Evolutionary conservation across 768 basidiomycete species (phyloP).

Genomic region (Mycena maculata): DNA sequence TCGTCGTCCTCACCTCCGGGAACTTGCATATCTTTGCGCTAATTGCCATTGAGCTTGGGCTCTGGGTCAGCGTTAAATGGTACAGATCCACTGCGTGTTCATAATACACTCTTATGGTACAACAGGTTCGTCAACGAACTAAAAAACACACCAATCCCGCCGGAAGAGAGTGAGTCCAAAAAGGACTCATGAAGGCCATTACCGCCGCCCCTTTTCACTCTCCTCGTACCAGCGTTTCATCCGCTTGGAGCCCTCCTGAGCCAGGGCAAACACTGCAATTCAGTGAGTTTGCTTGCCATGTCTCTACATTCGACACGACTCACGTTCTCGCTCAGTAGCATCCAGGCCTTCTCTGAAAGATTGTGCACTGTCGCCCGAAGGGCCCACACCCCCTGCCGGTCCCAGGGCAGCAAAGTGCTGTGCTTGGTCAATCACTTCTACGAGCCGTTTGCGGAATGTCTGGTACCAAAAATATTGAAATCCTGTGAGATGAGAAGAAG

Average conservation of each 20-base stretch:
- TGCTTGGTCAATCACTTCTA: conserved; percentile 87
- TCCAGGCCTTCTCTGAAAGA: conserved; percentile 93
- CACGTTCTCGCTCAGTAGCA: conserved; percentile 91
- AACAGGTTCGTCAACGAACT: conserved; percentile 78
- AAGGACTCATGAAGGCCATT: conserved; percentile 46
- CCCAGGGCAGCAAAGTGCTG: conserved; percentile 87
- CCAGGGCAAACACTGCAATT: conserved; percentile 80
- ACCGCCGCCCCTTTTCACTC: conserved; percentile 65
- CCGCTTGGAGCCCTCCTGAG: conserved; percentile 82
- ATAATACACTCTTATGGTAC: conserved; percentile 32
- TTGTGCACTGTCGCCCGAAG: conserved; percentile 70
- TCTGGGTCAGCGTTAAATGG: conserved; percentile 90
- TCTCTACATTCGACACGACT: conserved; percentile 45
- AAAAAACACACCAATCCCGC: conserved; percentile 46
- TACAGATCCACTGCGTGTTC: conserved; percentile 40
- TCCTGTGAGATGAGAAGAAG: neutral
- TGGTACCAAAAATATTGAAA: conserved; percentile 42
- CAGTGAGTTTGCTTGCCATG: conserved; percentile 17
- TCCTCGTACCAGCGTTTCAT: conserved; percentile 91
- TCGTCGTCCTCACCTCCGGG: conserved; percentile 71
- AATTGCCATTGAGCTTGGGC: conserved; percentile 69
- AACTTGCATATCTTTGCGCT: conserved; percentile 77
- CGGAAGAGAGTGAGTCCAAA: conserved; percentile 37
- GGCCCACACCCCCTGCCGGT: conserved; percentile 63
- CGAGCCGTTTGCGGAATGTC: conserved; percentile 82